Conservation (phyloP, 2,329 filamentous ascomycete genomes). For the Aspergillus jensenii region DNA sequence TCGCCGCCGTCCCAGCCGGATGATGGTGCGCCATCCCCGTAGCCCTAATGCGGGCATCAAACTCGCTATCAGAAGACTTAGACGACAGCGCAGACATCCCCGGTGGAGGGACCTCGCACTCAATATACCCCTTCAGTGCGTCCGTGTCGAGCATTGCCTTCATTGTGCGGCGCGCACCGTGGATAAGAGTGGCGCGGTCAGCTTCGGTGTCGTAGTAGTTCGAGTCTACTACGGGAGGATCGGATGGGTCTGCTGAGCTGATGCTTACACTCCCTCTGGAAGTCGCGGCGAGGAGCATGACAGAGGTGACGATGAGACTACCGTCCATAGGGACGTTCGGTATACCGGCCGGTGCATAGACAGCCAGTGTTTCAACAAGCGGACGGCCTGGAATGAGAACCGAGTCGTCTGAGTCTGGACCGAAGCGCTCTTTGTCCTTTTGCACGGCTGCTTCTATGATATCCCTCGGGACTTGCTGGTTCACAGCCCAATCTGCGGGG, state of each 20-base stretch:
- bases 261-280: conserved; percentile 12
- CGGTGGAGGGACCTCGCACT: neutral
- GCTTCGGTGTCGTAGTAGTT: conserved; percentile 9
- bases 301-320: conserved; percentile 10
- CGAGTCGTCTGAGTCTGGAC: neutral
- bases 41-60: neutral
- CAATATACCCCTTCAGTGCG: neutral
- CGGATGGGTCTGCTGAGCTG: neutral
- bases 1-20: neutral
- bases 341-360: neutral
- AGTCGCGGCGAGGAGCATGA: conserved; percentile 7
- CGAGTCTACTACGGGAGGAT: neutral
- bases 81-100: neutral
- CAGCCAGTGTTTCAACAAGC: neutral
- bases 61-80: neutral
- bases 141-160: neutral
- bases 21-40: neutral
- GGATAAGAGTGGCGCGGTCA: neutral
- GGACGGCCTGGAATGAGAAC: neutral
- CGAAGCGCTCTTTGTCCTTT: neutral
- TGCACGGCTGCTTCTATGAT: neutral
- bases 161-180: conserved; percentile 1
- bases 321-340: conserved; percentile 4
- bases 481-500: conserved; percentile 1
- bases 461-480: neutral